Evolutionary conservation across 2,329 filamentous ascomycete species (phyloP).

Genomic region (Truncatella angustata): DNA sequence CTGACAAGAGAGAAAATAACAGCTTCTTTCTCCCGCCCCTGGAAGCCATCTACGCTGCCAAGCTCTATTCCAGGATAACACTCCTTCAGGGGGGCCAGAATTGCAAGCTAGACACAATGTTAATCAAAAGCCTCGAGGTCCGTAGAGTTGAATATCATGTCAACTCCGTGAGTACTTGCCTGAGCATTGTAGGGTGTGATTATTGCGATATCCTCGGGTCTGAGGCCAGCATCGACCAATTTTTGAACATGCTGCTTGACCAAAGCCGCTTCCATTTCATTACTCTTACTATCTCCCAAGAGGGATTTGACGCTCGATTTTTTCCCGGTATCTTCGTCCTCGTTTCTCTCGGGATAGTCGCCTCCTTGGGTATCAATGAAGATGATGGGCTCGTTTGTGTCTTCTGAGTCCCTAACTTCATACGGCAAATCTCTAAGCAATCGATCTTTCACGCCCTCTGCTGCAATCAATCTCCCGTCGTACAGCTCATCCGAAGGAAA

Average conservation of each 20-base stretch:
- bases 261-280: slow-evolving; percentile 83
- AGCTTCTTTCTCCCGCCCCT: slow-evolving; percentile 95
- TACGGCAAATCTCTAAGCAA: slow-evolving; percentile 78
- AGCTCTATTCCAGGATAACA: slow-evolving; percentile 82
- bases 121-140: not conserved
- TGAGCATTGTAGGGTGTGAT: slow-evolving; percentile 97
- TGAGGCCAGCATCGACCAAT: slow-evolving; percentile 77
- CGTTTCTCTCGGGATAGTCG: slow-evolving; percentile 79
- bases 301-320: slow-evolving; percentile 45
- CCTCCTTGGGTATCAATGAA: slow-evolving; percentile 97
- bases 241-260: slow-evolving; percentile 74
- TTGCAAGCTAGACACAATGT: slow-evolving; percentile 56
- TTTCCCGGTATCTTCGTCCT: slow-evolving; percentile 63
- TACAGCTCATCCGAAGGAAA: slow-evolving; percentile 92
- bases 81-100: slow-evolving; percentile 79
- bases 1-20: slow-evolving; percentile 91
- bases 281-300: slow-evolving; percentile 56
- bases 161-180: slow-evolving; percentile 39
- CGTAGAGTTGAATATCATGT: not conserved
- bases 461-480: slow-evolving; percentile 76
- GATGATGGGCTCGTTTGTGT: slow-evolving; percentile 82
- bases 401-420: slow-evolving; percentile 74
- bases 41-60: slow-evolving; percentile 96
- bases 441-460: slow-evolving; percentile 71
- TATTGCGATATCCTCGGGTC: slow-evolving; percentile 82